Evolutionary conservation across 2,329 filamentous ascomycete genomes (phyloP), one percentile per base, ranked within the genome.

Genomic region (Mariannaea sp.): DNA sequence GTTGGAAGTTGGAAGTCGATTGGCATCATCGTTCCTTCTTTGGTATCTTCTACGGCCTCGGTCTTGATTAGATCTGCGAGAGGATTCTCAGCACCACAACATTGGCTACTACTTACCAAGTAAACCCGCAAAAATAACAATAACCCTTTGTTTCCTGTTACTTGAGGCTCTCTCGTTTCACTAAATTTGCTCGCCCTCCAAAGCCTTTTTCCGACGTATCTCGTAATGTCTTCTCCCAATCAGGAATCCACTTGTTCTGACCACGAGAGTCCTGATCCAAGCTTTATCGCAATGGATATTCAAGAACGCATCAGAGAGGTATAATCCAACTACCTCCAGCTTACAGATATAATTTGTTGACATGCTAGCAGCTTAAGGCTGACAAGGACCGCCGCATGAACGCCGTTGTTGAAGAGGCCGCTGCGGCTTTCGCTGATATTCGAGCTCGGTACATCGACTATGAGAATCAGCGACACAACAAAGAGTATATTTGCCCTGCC

Each of bases 241-340:
- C 55, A 60, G 13, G 57, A 57, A 49, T 55, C 55, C 33, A 50
- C 41, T 16, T 49, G 47, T 52, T 56, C 55, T 19, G 47, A 49
- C 42, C 56, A 56, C 20, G 63, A 66, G 5, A 61, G 60, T 9
- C 47, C 39, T 13, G 65, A 67, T 26, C 53, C 68, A 1, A 57
- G 55, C 5, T n/a, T 59, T 10, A 33, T 62, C n/a, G 58, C 66
- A 2, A 38, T 67, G 10, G 55, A 63, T 42, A 60, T 63, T 2
- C 67, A 72, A 17, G 58, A 64, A n/a, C 65, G 65, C 5, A 64
- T 71, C 20, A 24, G 56, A 2, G 55, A 66, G 57, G 70, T 67
- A 55, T 7, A 30, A 33, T 9, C 10, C n/a, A 14, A 17, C 13
- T 19, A 6, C n/a, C 2, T 9, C 33, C 3, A 4, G 3, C 13